Evolutionary conservation across 1,139 yeast genomes (phyloP), one percentile per base, ranked within the genome.

Genomic region (Arxiozyma slooffiae): DNA sequence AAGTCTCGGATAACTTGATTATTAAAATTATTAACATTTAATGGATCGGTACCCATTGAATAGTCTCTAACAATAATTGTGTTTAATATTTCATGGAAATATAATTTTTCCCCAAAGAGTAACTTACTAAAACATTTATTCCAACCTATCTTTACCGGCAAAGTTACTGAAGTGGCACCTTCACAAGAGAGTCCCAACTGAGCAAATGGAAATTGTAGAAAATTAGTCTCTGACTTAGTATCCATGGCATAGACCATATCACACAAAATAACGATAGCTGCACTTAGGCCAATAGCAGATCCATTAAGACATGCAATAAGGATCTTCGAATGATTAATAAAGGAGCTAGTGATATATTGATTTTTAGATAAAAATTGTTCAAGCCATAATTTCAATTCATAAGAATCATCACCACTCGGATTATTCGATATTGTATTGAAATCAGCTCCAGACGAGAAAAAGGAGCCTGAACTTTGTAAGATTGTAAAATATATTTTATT

Each of bases 381-480:
- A 53, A 81, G 69, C 85, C 86, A 81, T 60, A 38, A 20, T 18
- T 47, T 78, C 53, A 76, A 57, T 47, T 67, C 70, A 14, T 66
- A 60, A 1, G 60, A 60, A 9, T 58, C 57, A 14, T 57, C 47
- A 3, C n/a, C 48, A 38, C 44, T 47, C 36, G 43, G 38, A 8
- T 38, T 40, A 52, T 68, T 50, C 23, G 66, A 66, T 18, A 70
- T 65, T 20, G 73, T 70, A 42, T 66, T 63, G 53, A 86, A 78
- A 64, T 86, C 82, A 34, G 96, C 96, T 40, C 97, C 97, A 7
- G 96, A 86, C 38, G 90, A 82, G 66, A 88, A 88, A 66, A 75
- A 85, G 56, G 82, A 74, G 1, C 96, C 96, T 0, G 85, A 74
- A 39, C 88, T 74, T 61, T 81, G 84, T 50, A 88, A 68, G 50